Evolutionary conservation across 805 yeast genomes (phyloP), one percentile per base, ranked within the genome.

Genomic region (Candida methanosorbosa): DNA sequence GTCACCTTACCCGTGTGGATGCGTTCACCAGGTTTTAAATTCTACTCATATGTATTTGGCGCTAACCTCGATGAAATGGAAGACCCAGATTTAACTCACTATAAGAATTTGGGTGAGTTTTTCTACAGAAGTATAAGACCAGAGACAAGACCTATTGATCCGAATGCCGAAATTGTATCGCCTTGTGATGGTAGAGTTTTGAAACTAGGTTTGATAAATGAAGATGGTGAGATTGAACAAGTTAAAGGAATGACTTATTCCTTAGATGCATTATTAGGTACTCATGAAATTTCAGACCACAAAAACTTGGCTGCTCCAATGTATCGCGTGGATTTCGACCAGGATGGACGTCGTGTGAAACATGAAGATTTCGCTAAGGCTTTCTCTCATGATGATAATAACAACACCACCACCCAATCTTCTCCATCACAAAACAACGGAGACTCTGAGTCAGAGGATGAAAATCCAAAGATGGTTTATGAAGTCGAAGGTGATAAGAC

Each of bases 201-300:
- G 39, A 88, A 85, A 48, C 72, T 85, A 39, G 99, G 99, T 18
- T 75, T 84, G 27, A 65, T 67, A 34, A 44, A 45, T 18, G 76
- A 75, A 35, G 71, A 81, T 45, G 95, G 95, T 23, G 84, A 82
- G 45, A 86, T 92, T 40, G 97, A 92, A 57, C 97, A 90, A 57
- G 97, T 92, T 27, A 92, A 92, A 61, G 98, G 98, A 7, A 75
- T 92, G 75, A 85, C 94, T 2, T 92, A 92, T 56, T 79, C 94
- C 2, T 70, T 92, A 13, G 90, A 84, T 44, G 88, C 94, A 9
- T 72, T 92, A 36, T 67, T 92, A 30, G 99, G 99, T 4, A 68
- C 73, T 32, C 61, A 66, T 7, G 37, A 49, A 0, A 38, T 41
- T 15, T 40, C 46, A 5, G 42, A 46, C 34, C 57, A 67, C 11